Evolutionary conservation across 306 rosid species (phyloP).

Genomic region (Cucurbita ficifolia): DNA sequence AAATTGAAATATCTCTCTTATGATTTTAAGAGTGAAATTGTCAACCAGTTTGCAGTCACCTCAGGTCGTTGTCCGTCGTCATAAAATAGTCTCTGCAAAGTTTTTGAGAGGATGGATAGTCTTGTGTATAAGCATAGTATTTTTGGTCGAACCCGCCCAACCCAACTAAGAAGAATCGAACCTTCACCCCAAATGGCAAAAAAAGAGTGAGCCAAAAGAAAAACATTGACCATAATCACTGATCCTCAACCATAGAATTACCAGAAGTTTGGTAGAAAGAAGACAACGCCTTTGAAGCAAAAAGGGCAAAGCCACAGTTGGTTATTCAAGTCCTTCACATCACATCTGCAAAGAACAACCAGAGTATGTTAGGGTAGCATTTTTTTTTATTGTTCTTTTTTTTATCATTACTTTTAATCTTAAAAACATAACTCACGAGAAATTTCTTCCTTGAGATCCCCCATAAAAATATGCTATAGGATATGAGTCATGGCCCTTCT

Average conservation of each 20-base stretch:
- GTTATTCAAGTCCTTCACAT: not conserved
- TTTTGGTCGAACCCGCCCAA: too few relatives aligned
- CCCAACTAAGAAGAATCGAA: too few relatives aligned
- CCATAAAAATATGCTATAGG: not conserved
- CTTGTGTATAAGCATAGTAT: too few relatives aligned
- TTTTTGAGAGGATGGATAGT: too few relatives aligned
- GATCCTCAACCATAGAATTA: not conserved
- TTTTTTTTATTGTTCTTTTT: too few relatives aligned
- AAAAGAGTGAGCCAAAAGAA: not conserved
- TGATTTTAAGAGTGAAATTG: too few relatives aligned
- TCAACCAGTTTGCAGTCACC: too few relatives aligned
- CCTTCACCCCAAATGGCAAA: too few relatives aligned
- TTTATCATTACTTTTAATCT: not conserved
- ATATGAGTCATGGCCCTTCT: too few relatives aligned
- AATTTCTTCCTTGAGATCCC: not conserved
- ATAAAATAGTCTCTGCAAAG: too few relatives aligned
- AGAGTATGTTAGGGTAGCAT: not conserved
- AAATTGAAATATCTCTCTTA: too few relatives aligned
- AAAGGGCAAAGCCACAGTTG: not conserved
- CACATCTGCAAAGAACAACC: not conserved
- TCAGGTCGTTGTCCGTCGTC: too few relatives aligned
- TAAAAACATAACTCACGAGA: not conserved
- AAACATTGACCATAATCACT: not conserved
- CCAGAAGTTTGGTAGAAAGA: not conserved
- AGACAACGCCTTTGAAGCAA: not conserved